These are phyloP conservation scores for Lathyrus sativus DNA, from an alignment of 306 rosid genomes.

Conservation along the genomic window DNA sequence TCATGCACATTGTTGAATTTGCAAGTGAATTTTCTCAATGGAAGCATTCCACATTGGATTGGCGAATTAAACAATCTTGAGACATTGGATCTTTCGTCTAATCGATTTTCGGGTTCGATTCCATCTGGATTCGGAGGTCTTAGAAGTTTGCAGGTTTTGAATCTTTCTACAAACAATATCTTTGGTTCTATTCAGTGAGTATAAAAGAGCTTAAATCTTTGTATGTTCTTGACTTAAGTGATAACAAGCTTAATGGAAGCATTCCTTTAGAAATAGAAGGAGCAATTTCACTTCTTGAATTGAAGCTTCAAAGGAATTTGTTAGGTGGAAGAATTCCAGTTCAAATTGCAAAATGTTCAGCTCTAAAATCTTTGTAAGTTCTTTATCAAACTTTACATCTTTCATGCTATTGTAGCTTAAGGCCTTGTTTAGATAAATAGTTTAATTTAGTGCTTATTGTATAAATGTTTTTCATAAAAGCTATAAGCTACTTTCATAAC, in stretches of 20 bases:
- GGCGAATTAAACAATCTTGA: conserved; percentile 71
- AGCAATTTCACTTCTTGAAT: conserved; percentile 63
- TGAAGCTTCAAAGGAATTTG: conserved; percentile 76
- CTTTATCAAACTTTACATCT: conserved; percentile 27
- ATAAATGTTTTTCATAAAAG: neutral
- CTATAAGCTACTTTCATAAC: neutral
- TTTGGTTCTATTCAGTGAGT: conserved; percentile 67
- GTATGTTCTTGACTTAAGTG: conserved; percentile 70
- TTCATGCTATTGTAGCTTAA: conserved; percentile 24
- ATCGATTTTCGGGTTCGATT: conserved; percentile 71
- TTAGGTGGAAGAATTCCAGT: conserved; percentile 76
- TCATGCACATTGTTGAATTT: conserved; percentile 67
- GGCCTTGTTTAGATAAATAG: neutral
- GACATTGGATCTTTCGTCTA: conserved; percentile 67
- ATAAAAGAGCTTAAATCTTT: conserved; percentile 69
- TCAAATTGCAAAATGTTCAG: conserved; percentile 66
- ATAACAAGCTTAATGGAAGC: conserved; percentile 72
- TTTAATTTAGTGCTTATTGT: neutral
- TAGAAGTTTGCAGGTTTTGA: conserved; percentile 66
- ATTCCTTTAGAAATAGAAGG: conserved; percentile 79
- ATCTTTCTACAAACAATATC: conserved; percentile 70
- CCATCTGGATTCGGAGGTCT: conserved; percentile 80
- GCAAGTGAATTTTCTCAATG: conserved; percentile 64
- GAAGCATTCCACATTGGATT: conserved; percentile 77
- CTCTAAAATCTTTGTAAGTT: conserved; percentile 70